phyloP scores from a whole-genome alignment of 495 filamentous ascomycete genomes.

The Barbatosphaeria neglecta region DNA sequence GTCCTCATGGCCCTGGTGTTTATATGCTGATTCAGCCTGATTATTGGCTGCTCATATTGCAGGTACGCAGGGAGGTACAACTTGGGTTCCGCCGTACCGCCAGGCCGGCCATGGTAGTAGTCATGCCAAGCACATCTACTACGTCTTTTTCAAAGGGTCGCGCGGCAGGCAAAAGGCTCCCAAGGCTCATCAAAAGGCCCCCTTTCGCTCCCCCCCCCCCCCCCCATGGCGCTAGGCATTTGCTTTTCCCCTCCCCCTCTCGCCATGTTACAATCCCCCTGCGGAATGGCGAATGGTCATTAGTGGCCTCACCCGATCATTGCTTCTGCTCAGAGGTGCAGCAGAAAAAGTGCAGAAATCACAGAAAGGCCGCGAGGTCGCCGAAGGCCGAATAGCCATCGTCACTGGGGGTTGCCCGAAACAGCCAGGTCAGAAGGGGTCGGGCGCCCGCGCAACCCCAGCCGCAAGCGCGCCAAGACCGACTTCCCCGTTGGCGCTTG shows the following conservation, averaged over 20 bases:
- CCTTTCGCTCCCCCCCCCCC: too few relatives aligned
- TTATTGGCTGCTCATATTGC: background rate
- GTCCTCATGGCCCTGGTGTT: background rate
- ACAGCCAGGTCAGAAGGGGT: background rate
- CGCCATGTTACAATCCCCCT: background rate
- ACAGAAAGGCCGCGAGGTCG: background rate
- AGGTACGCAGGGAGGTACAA: too few relatives aligned
- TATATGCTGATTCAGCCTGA: background rate
- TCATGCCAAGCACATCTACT: background rate
- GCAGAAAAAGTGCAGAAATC: too few relatives aligned
- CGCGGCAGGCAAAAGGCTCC: background rate
- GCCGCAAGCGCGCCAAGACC: background rate
- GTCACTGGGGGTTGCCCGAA: background rate
- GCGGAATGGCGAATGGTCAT: background rate
- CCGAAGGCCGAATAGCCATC: background rate
- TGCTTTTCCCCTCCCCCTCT: background rate
- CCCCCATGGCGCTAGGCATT: too few relatives aligned
- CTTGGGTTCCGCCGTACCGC: too few relatives aligned
- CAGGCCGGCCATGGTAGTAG: too few relatives aligned
- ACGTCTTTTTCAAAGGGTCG: background rate
- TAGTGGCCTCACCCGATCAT: too few relatives aligned
- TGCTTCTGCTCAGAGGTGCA: too few relatives aligned
- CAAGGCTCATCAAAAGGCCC: too few relatives aligned
- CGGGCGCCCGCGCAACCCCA: background rate
- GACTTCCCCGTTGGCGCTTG: background rate